Conservation (phyloP, 2,329 filamentous ascomycete genomes). For the Diplodia mutila region DNA sequence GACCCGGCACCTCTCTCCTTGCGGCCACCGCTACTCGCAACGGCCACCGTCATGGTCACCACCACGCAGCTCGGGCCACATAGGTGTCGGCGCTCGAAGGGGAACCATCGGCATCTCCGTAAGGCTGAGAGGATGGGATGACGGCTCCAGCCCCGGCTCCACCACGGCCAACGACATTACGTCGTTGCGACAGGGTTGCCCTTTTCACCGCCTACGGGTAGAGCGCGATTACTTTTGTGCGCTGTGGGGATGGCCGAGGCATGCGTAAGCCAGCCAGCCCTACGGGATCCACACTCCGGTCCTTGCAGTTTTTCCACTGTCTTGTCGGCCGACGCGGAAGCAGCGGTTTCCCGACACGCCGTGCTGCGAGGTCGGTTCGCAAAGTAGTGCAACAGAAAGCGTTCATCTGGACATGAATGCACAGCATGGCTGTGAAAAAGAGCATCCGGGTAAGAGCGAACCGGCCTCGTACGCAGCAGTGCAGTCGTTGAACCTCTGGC, state of each 20-base stretch:
- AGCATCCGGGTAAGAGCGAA: too few species aligned
- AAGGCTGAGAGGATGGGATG: neutral
- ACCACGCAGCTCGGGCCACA: neutral
- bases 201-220: neutral
- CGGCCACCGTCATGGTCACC: neutral
- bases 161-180: neutral
- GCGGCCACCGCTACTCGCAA: slow-evolving; percentile 5
- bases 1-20: neutral
- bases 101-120: neutral
- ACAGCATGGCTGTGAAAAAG: too few species aligned
- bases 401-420: too few species aligned
- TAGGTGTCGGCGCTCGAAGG: neutral
- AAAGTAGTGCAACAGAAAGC: too few species aligned
- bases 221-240: neutral
- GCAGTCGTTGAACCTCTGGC: neutral
- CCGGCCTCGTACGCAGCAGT: too few species aligned
- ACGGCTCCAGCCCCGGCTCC: neutral
- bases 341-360: too few species aligned
- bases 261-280: neutral
- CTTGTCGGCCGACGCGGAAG: neutral
- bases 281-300: neutral
- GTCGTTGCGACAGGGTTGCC: neutral
- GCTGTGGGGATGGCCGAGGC: neutral
- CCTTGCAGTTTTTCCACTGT: neutral
- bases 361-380: too few species aligned